Conservation (phyloP, 2,329 filamentous ascomycete genomes). For the Ramularia collo-cygni region DNA sequence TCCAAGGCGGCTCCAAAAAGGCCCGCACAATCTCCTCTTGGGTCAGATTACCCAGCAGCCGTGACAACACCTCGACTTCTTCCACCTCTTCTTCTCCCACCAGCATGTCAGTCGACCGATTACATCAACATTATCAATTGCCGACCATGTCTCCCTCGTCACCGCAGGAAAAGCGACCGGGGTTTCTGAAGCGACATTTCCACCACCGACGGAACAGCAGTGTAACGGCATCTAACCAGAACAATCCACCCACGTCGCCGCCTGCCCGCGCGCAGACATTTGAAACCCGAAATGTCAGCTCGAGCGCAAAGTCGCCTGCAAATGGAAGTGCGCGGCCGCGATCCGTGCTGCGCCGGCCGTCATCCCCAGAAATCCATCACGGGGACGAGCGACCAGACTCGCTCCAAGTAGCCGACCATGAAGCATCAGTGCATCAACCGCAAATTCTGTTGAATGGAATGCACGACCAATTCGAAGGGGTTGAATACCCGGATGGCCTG, state of each 20-base stretch:
- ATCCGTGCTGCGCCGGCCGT: constrained; percentile 1
- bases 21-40: constrained; percentile 6
- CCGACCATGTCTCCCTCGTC: constrained; percentile 11
- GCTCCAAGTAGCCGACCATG: constrained; percentile 1
- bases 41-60: not conserved
- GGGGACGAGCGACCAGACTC: not conserved
- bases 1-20: constrained; percentile 2
- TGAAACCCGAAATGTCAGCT: not conserved
- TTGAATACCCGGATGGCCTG: constrained; percentile 14
- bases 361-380: not conserved
- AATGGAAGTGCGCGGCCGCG: not conserved
- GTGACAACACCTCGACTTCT: constrained; percentile 6
- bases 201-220: constrained; percentile 15
- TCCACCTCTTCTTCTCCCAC: constrained; percentile 8
- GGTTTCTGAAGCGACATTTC: constrained; percentile 17
- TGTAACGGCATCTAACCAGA: not conserved
- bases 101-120: constrained; percentile 7
- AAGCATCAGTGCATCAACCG: not conserved
- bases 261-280: constrained; percentile 6
- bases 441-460: constrained; percentile 6
- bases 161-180: constrained; percentile 15
- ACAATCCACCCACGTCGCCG: constrained; percentile 1
- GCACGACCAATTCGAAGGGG: constrained; percentile 10
- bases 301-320: not conserved
- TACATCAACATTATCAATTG: constrained; percentile 6